Evolutionary conservation across 306 rosid genomes (phyloP).

Genomic region (Vigna reflexopilosa): DNA sequence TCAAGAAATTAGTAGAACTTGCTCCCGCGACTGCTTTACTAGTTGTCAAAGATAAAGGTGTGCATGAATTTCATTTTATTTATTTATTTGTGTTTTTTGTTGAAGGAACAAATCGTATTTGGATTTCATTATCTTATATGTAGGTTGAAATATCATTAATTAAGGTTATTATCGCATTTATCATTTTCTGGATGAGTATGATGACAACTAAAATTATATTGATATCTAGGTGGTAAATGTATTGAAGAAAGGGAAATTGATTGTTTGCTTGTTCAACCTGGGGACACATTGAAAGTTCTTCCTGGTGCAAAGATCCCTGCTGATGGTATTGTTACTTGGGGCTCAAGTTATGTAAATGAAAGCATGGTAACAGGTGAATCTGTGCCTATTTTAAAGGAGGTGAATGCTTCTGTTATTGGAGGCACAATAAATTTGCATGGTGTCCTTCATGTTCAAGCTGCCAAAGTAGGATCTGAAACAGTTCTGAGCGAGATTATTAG

Average conservation of each 20-base stretch:
- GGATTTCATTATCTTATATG: conserved; percentile 35
- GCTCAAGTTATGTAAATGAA: conserved; percentile 92
- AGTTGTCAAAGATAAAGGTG: conserved; percentile 86
- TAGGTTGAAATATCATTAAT: background rate
- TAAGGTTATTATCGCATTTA: conserved; percentile 12
- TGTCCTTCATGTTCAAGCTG: conserved; percentile 75
- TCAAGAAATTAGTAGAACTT: conserved; percentile 94
- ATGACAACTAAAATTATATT: conserved; percentile 27
- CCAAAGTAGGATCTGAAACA: conserved; percentile 94
- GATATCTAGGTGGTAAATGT: conserved; percentile 64
- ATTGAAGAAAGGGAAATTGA: conserved; percentile 91
- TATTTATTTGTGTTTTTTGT: background rate
- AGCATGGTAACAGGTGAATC: conserved; percentile 99
- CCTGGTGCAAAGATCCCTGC: conserved; percentile 97
- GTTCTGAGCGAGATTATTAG: conserved; percentile 94
- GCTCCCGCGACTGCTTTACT: conserved; percentile 85
- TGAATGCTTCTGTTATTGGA: conserved; percentile 75
- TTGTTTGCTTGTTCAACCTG: conserved; percentile 84
- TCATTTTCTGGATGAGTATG: conserved; percentile 25
- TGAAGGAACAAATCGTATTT: conserved; percentile 14
- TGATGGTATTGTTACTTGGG: conserved; percentile 88
- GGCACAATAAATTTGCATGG: conserved; percentile 97
- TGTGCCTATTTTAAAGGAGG: conserved; percentile 78
- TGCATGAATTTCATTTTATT: conserved; percentile 31
- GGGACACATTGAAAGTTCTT: conserved; percentile 87